Conservation (phyloP, 495 filamentous ascomycete species). For the Trichoderma orchidacearum region DNA sequence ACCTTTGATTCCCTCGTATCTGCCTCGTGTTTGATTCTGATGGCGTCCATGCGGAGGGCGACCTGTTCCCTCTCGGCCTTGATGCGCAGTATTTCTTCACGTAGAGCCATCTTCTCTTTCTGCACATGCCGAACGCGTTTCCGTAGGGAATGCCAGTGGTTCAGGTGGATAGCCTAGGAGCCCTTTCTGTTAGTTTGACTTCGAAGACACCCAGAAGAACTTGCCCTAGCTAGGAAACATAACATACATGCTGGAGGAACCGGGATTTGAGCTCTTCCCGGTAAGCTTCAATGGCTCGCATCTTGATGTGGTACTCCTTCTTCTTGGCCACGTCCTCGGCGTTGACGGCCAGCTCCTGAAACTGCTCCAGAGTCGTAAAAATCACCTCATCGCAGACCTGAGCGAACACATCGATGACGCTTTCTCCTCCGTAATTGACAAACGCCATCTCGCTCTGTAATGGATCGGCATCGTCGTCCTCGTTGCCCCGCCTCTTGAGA, state of each 20-base stretch:
- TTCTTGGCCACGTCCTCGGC: slow-evolving; percentile 24
- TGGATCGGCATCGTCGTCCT: slow-evolving; percentile 20
- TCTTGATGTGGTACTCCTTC: slow-evolving; percentile 46
- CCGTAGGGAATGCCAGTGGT: slow-evolving; percentile 49
- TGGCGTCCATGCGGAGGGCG: slow-evolving; percentile 54
- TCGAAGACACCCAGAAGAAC: not conserved
- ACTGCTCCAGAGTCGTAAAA: slow-evolving; percentile 32
- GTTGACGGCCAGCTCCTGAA: slow-evolving; percentile 21
- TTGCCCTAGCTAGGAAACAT: too few species aligned
- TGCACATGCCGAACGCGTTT: slow-evolving; percentile 48
- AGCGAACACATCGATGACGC: slow-evolving; percentile 52
- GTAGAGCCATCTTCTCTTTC: slow-evolving; percentile 49
- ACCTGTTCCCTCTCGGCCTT: slow-evolving; percentile 52
- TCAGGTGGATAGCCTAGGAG: slow-evolving; percentile 38
- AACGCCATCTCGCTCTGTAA: slow-evolving; percentile 32
- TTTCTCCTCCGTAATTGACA: slow-evolving; percentile 48
- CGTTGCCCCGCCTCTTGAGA: slow-evolving; percentile 15
- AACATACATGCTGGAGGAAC: slow-evolving; percentile 42
- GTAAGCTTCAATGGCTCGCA: slow-evolving; percentile 53
- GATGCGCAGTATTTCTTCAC: slow-evolving; percentile 48
- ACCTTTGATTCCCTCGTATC: slow-evolving; percentile 33
- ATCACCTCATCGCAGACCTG: slow-evolving; percentile 59
- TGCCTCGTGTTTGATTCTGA: slow-evolving; percentile 44
- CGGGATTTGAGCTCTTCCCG: slow-evolving; percentile 51
- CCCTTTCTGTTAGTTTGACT: slow-evolving; percentile 4